Percentiles rank a stretch among this genome's conserved stretches.
phyloP scores from a whole-genome alignment of 495 filamentous ascomycete genomes.

The Massariosphaeria phaeospora region DNA sequence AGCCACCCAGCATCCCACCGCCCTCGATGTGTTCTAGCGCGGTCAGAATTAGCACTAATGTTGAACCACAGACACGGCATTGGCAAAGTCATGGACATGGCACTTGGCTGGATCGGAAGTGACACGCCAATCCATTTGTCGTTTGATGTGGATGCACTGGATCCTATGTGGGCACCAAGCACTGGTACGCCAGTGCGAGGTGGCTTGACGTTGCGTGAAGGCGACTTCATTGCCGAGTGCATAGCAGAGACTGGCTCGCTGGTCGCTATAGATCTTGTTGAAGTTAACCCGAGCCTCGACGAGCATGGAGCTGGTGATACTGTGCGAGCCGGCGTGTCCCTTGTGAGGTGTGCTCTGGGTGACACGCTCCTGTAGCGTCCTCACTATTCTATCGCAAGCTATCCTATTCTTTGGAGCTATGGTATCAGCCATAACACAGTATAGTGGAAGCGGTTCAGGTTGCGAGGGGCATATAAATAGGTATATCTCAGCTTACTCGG shows the following conservation, averaged over 20 bases:
- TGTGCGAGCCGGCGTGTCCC: slow-evolving; percentile 79
- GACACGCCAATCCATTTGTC: slow-evolving; percentile 95
- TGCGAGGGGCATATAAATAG: too few species aligned
- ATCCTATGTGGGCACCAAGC: slow-evolving; percentile 92
- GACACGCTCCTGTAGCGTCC: slow-evolving; percentile 78
- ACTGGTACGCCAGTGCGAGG: slow-evolving; percentile 94
- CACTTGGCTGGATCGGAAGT: slow-evolving; percentile 82
- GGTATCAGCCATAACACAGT: too few species aligned
- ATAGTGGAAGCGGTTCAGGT: too few species aligned
- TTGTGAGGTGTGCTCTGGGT: slow-evolving; percentile 86
- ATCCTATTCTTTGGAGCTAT: too few species aligned
- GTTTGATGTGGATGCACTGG: slow-evolving; percentile 95
- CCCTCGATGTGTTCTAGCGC: not conserved
- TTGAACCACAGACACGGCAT: slow-evolving; percentile 67
- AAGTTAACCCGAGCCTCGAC: slow-evolving; percentile 90
- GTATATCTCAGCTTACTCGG: too few species aligned
- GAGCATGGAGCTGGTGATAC: slow-evolving; percentile 76
- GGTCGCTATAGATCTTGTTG: slow-evolving; percentile 88
- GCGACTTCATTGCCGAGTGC: slow-evolving; percentile 95
- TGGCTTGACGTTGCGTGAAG: slow-evolving; percentile 91
- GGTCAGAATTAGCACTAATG: slow-evolving; percentile 8
- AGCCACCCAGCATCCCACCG: slow-evolving; percentile 17
- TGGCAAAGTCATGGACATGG: slow-evolving; percentile 95
- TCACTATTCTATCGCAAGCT: too few species aligned
- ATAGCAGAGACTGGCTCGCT: slow-evolving; percentile 90